A percentile compares a stretch with the other conserved stretches of the same genome.
Evolutionary conservation across 176 grass and related monocot genomes (phyloP).

Genomic region (Eragrostis nindensis): DNA sequence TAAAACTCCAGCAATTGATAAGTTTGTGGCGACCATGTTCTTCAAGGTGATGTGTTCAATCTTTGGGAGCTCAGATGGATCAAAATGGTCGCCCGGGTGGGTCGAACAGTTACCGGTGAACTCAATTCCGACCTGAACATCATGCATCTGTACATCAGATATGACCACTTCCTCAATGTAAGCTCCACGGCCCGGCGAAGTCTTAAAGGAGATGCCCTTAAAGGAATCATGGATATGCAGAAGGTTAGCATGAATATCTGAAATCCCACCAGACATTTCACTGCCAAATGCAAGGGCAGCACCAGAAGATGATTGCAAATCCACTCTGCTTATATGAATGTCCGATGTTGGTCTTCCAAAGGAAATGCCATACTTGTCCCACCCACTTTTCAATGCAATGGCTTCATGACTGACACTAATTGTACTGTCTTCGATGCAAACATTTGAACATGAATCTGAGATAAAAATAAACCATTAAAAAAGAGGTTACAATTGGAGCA

Average conservation of each 20-base stretch:
- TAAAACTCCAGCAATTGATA: slow-evolving; percentile 63
- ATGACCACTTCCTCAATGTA: slow-evolving; percentile 64
- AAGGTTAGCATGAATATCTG: slow-evolving; percentile 52
- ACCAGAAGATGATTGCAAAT: slow-evolving; percentile 64
- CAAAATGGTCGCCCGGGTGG: slow-evolving; percentile 71
- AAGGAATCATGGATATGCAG: slow-evolving; percentile 53
- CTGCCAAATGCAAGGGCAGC: slow-evolving; percentile 84
- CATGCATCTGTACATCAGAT: slow-evolving; percentile 63
- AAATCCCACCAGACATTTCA: slow-evolving; percentile 92
- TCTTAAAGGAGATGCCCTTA: slow-evolving; percentile 74
- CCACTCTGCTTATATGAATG: slow-evolving; percentile 63
- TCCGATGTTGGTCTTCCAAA: slow-evolving; percentile 58
- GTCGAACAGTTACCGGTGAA: slow-evolving; percentile 60
- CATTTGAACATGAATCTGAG: slow-evolving; percentile 85
- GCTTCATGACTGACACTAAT: slow-evolving; percentile 77
- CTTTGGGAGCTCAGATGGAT: slow-evolving; percentile 57
- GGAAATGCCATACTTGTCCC: slow-evolving; percentile 84
- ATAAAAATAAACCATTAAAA: slow-evolving; percentile 7
- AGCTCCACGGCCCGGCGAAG: slow-evolving; percentile 64
- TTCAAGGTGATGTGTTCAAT: slow-evolving; percentile 69
- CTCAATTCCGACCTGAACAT: slow-evolving; percentile 61
- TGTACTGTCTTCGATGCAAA: slow-evolving; percentile 70
- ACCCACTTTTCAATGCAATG: slow-evolving; percentile 83
- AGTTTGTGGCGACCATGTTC: slow-evolving; percentile 72
- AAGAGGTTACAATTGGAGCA: slow-evolving; percentile 15